Evolutionary conservation across 345 rosid genomes (phyloP).

Genomic region (Gossypium thurberi): DNA sequence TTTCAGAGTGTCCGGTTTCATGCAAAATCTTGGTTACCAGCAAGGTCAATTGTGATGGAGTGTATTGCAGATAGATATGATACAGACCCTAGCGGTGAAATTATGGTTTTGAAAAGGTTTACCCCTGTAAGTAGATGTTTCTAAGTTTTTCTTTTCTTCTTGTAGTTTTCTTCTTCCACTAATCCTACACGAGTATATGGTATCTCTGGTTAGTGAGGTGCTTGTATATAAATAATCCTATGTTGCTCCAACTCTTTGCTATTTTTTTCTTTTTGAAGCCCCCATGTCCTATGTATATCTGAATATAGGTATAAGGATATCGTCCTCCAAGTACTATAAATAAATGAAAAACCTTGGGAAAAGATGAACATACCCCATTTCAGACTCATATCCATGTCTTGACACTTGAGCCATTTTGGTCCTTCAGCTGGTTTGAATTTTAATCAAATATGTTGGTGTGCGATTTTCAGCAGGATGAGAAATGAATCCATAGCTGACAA

Average conservation of each 20-base stretch:
- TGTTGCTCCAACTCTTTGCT: neutral
- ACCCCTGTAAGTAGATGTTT: constrained; percentile 62
- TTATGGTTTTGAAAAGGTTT: constrained; percentile 57
- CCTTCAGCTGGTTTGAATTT: neutral
- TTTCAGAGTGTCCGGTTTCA: constrained; percentile 64
- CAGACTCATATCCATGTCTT: neutral
- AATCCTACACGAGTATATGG: neutral
- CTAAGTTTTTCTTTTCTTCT: neutral
- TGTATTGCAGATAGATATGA: constrained; percentile 57
- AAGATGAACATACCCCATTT: neutral
- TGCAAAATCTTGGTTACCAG: constrained; percentile 85
- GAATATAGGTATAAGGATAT: no score
- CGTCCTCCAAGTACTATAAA: no score
- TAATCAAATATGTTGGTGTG: neutral
- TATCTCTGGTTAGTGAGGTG: neutral
- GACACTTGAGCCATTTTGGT: neutral
- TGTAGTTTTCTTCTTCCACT: neutral
- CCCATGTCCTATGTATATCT: neutral
- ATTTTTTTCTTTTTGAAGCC: neutral
- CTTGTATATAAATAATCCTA: neutral
- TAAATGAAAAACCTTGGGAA: neutral
- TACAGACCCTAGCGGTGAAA: constrained; percentile 73
- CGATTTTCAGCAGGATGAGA: neutral
- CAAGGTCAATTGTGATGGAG: constrained; percentile 72
- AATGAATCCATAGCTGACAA: neutral